Percentiles rank a stretch among this genome's conserved stretches.
Conservation (phyloP, 495 filamentous ascomycete species). For the Aspergillus indologenus region DNA sequence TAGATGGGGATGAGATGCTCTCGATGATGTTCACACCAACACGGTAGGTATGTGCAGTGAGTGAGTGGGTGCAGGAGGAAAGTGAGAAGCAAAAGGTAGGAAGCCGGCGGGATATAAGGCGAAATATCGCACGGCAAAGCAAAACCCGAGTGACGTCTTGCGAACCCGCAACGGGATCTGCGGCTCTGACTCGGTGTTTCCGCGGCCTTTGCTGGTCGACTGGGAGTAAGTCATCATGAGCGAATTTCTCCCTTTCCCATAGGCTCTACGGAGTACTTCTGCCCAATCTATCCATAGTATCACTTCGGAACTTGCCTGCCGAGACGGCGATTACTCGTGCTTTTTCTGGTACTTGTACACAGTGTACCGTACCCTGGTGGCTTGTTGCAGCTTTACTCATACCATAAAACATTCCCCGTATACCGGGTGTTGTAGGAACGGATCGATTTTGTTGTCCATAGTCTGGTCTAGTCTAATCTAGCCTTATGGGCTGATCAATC, state of each 20-base stretch:
- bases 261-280: no score
- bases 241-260: background rate
- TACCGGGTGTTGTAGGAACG: background rate
- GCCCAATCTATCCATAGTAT: background rate
- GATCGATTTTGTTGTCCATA: background rate
- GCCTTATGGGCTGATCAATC: background rate
- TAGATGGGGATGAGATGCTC: no score
- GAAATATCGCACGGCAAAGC: slow-evolving; percentile 14
- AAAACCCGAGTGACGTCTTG: slow-evolving; percentile 33
- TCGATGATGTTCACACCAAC: no score
- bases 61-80: background rate
- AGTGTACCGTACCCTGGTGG: no score
- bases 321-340: background rate
- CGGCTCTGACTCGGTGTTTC: slow-evolving; percentile 25
- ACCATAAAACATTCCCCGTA: background rate
- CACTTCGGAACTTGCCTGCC: background rate
- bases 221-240: slow-evolving; percentile 7
- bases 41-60: background rate
- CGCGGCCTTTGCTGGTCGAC: slow-evolving; percentile 3
- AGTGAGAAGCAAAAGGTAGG: slow-evolving; percentile 2
- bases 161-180: slow-evolving; percentile 16
- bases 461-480: no score
- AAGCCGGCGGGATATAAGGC: slow-evolving; percentile 8
- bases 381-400: no score
- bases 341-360: background rate